Percentiles rank a stretch among this genome's conserved stretches.
phyloP scores from a whole-genome alignment of 768 basidiomycete genomes.

The Obba rivulosa region DNA sequence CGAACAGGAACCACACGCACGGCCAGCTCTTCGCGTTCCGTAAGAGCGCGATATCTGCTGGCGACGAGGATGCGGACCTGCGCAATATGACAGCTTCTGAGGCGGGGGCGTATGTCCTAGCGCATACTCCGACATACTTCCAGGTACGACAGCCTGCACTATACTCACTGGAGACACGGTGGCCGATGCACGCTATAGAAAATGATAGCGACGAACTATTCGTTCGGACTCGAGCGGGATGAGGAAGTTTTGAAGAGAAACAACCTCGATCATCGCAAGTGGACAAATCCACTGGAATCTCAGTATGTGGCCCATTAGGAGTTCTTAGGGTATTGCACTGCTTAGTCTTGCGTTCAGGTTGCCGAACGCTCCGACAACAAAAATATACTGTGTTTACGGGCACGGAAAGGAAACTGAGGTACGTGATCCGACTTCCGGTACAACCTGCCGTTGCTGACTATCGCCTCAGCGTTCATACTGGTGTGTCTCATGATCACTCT shows the following conservation, averaged over 20 bases:
- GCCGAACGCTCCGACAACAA: conserved; percentile 87
- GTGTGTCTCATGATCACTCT: conserved; percentile 28
- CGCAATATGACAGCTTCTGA: conserved; percentile 76
- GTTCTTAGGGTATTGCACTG: neutral
- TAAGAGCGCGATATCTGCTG: conserved; percentile 7
- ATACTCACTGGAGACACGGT: too few species aligned
- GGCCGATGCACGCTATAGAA: conserved; percentile 35
- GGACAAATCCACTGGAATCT: conserved; percentile 88
- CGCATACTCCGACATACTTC: conserved; percentile 78
- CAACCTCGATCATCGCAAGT: conserved; percentile 72
- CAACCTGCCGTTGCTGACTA: conserved; percentile 2
- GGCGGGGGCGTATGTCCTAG: conserved; percentile 73
- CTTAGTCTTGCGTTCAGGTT: conserved; percentile 44
- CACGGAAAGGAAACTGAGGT: conserved; percentile 95
- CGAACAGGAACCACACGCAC: conserved; percentile 52
- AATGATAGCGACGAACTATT: conserved; percentile 85
- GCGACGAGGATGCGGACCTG: conserved; percentile 9
- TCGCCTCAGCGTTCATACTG: conserved; percentile 72
- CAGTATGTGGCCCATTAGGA: conserved; percentile 35
- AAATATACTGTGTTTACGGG: conserved; percentile 90
- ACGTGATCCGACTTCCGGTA: conserved; percentile 15
- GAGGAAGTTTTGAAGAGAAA: conserved; percentile 59
- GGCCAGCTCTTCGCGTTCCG: conserved; percentile 85
- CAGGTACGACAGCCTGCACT: conserved; percentile 43
- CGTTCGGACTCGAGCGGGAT: conserved; percentile 81